A percentile compares a stretch with the other conserved stretches of the same genome.
Evolutionary conservation across 1,284 basidiomycete genomes (phyloP).

Genomic region (Hypsizygus ulmarius): DNA sequence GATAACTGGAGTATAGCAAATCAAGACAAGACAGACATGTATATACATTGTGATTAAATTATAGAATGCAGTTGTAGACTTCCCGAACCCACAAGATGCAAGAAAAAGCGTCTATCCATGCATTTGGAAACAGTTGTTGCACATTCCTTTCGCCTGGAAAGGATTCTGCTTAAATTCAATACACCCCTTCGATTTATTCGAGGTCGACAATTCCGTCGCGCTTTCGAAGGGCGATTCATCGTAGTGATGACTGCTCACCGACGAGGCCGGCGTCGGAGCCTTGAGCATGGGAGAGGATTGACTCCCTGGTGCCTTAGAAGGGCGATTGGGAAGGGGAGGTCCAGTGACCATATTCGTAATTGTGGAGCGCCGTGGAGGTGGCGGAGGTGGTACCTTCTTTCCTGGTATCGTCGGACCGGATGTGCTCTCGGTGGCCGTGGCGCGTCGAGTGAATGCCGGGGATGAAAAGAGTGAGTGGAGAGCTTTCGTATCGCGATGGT

Average conservation of each 20-base stretch:
- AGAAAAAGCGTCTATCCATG: conserved; percentile 26
- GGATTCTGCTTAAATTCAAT: conserved; percentile 56
- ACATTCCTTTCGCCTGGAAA: conserved; percentile 61
- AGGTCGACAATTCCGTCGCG: conserved; percentile 29
- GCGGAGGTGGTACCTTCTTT: conserved; percentile 44
- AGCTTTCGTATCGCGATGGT: not conserved
- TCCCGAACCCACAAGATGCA: not conserved
- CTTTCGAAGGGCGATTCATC: conserved; percentile 53
- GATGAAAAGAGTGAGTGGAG: conserved; percentile 15
- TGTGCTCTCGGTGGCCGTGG: conserved; percentile 16
- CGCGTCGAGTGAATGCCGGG: conserved; percentile 22
- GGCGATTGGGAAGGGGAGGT: conserved; percentile 17
- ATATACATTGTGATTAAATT: conserved; percentile 3
- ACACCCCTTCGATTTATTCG: conserved; percentile 31
- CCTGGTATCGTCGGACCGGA: conserved; percentile 9
- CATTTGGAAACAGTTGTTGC: conserved; percentile 56
- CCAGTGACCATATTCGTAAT: conserved; percentile 1
- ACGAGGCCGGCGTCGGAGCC: conserved; percentile 25
- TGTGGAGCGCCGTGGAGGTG: conserved; percentile 41
- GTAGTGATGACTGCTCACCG: conserved; percentile 32
- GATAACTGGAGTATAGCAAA: conserved; percentile 4
- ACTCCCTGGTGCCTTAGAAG: conserved; percentile 6
- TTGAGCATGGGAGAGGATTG: conserved; percentile 10
- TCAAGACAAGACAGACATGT: conserved; percentile 4
- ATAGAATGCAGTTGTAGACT: conserved; percentile 2